These are phyloP conservation scores for Xylaria sp. DNA, from an alignment of 2,329 filamentous ascomycete genomes.

Conservation along the genomic window DNA sequence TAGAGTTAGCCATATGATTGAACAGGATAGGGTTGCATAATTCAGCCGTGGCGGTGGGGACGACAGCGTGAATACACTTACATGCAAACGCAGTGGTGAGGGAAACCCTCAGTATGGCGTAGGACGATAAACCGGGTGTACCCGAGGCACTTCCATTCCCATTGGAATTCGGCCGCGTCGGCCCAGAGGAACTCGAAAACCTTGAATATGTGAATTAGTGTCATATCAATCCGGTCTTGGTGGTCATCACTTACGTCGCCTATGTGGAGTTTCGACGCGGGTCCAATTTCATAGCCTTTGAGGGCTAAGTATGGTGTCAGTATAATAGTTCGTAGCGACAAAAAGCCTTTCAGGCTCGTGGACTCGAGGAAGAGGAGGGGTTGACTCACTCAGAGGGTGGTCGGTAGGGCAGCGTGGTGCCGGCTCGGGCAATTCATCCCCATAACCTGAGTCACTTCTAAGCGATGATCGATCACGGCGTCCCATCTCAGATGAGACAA, in stretches of 20 bases:
- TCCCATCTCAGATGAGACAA: conserved; percentile 50
- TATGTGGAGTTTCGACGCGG: conserved; percentile 49
- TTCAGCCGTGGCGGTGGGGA: conserved; percentile 15
- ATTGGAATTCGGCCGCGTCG: conserved; percentile 50
- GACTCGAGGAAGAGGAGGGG: conserved; percentile 6
- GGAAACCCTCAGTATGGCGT: conserved; percentile 51
- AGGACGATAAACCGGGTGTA: conserved; percentile 52
- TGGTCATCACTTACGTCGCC: conserved; percentile 48
- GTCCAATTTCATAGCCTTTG: conserved; percentile 51
- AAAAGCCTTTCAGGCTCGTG: neutral
- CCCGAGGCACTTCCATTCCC: conserved; percentile 53
- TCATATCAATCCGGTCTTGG: neutral
- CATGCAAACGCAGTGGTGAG: conserved; percentile 52
- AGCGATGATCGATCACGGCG: conserved; percentile 50
- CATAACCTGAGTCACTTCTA: conserved; percentile 51
- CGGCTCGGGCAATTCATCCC: conserved; percentile 49
- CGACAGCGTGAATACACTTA: conserved; percentile 42
- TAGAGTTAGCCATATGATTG: conserved; percentile 33
- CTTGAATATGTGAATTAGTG: conserved; percentile 37
- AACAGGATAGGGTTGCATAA: conserved; percentile 6
- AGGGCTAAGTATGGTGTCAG: conserved; percentile 41
- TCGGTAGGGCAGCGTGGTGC: conserved; percentile 44
- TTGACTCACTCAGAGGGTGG: conserved; percentile 49
- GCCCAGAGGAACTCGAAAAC: conserved; percentile 54
- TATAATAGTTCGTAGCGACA: conserved; percentile 3